phyloP scores from a whole-genome alignment of 345 rosid species.

The Alliaria petiolata region DNA sequence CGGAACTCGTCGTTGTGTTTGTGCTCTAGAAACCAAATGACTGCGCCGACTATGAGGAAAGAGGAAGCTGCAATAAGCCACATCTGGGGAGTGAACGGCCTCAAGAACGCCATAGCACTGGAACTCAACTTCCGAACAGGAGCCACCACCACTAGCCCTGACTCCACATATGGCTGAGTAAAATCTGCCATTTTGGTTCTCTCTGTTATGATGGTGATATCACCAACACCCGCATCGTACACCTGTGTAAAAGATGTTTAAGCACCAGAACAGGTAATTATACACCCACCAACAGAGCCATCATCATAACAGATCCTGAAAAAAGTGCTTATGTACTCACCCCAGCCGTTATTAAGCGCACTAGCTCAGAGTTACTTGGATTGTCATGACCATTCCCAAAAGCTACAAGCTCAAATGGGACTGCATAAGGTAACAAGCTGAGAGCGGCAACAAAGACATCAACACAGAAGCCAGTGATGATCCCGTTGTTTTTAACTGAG shows the following conservation, averaged over 20 bases:
- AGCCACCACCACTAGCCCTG: conserved; percentile 75
- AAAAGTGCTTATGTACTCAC: conserved; percentile 39
- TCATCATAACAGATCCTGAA: background rate
- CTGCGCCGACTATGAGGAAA: conserved; percentile 56
- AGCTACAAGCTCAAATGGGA: conserved; percentile 60
- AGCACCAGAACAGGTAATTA: background rate
- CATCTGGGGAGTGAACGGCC: conserved; percentile 58
- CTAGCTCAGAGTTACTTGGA: conserved; percentile 57
- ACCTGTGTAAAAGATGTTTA: conserved; percentile 35
- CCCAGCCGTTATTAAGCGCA: conserved; percentile 52
- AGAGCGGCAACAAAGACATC: conserved; percentile 78
- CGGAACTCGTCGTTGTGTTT: conserved; percentile 63
- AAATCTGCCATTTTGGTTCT: conserved; percentile 74
- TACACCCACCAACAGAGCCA: conserved; percentile 12
- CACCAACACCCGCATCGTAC: conserved; percentile 65
- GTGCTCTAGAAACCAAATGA: conserved; percentile 79
- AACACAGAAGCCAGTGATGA: conserved; percentile 76
- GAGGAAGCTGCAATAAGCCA: conserved; percentile 56
- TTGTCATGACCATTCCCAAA: conserved; percentile 54
- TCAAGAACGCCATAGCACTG: conserved; percentile 57
- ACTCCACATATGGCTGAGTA: conserved; percentile 69
- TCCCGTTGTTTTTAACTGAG: conserved; percentile 43
- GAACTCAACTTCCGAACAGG: conserved; percentile 48
- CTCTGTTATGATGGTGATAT: conserved; percentile 60
- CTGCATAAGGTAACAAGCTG: conserved; percentile 80